Evolutionary conservation across 257 asterid genomes (phyloP), one percentile per base, ranked within the genome.

Genomic region (Paulownia fortunei): DNA sequence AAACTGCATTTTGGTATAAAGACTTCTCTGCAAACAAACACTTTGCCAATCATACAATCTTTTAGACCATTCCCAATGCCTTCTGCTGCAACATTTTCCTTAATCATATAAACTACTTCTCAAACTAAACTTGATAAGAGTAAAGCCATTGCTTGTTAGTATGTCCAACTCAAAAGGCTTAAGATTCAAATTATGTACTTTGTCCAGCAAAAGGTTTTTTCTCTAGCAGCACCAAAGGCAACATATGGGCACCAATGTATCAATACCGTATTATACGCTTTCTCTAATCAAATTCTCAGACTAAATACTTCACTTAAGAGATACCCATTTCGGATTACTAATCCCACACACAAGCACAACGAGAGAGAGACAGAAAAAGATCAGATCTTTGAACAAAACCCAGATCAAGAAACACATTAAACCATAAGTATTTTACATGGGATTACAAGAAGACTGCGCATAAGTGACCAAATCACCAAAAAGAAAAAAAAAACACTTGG

Each of bases 341-440:
- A 61, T 42, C 66, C 34, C 30, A 18, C 23, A 49, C 36, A 54
- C 69, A 46, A 15, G 36, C 3, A 60, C 37, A 46, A n/a, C 21
- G 62, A 39, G 52, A 52, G 16, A 74, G 34, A 76, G 55, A 16
- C 47, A 75, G 26, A 52, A 54, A 56, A n/a, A 76, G 30, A 24
- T 77, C 79, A 65, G 82, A 82, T 65, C 85, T 66, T 76, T 16
- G 26, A 46, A 41, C 64, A 67, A 34, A 60, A 42, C 61, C 65
- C 74, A 66, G 46, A 83, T 79, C 80, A 76, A 72, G 11, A 27
- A 69, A 74, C 77, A 26, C 71, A 37, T 41, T 46, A 42, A 75
- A 30, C 51, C 69, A 30, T 8, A 4, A 37, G 42, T 5, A 69
- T 13, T 69, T 44, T 5, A 41, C 72, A 64, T 6, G 32, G 49